Base-by-base conservation (phyloP, 148 eudicot genomes). In the Heliosperma pusillum region DNA sequence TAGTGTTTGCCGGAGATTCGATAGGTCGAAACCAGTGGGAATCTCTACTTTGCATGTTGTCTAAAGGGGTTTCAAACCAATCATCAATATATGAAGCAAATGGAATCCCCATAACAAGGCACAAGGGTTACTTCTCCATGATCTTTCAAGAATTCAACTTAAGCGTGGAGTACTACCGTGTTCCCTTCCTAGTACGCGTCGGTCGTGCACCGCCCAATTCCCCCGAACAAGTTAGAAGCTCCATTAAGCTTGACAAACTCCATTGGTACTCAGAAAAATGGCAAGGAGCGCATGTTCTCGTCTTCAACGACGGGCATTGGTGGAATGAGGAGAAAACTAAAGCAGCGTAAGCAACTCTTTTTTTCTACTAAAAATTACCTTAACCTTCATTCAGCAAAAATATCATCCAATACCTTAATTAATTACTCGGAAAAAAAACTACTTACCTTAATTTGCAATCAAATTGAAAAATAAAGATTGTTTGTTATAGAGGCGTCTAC, bases 21-120 rank as follows among this genome's bases (percentile, higher is more conserved):
- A 87, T 90, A 4, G 92, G 89, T 9, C 78, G 96, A 79, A 90
- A 90, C 85, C 92, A 90, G 64, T 90, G 96, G 92, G 91, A 90
- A 69, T 90, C 92, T 3, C 66, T 88, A 21, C 66, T 87, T 5
- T 90, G 96, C 86, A 88, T 89, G 89, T 72, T 90, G 6, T 83
- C 93, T 10, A 77, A 77, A 69, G 92, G 88, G 24, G 90, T 87
- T 52, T 70, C 91, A 16, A 88, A 90, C 76, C 62, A 68, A 19
- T 83, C 93, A 7, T 50, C 86, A 50, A 82, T 90, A 6, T 86
- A 75, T 57, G 95, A 92, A 77, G 82, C 82, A 67, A 58, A 84
- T 42, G 91, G 95, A 36, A 69, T 74, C 16, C 96, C 93, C 27
- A 86, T 90, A 77, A 85, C 83, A 7, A 90, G 83, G 70, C 97